These are phyloP conservation scores for Nicotiana obtusifolia DNA, from an alignment of 257 asterid genomes.

Conservation along the genomic window DNA sequence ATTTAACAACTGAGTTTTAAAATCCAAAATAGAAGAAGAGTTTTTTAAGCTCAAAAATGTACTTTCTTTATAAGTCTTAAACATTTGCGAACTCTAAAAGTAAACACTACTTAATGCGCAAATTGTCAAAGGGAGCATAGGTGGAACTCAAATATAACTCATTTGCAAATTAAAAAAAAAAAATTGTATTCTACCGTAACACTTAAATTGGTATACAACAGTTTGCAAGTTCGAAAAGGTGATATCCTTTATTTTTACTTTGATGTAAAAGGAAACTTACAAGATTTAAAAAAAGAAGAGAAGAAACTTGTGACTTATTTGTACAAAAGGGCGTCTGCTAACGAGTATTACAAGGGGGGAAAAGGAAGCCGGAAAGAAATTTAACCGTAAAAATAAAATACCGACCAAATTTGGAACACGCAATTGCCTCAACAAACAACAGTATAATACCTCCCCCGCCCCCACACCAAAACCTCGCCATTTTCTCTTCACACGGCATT, in stretches of 20 bases:
- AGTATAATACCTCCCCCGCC: background rate
- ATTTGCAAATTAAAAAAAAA: background rate
- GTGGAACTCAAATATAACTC: background rate
- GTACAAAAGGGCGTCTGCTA: background rate
- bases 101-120: background rate
- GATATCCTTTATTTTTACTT: background rate
- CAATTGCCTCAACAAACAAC: background rate
- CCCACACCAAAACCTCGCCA: background rate
- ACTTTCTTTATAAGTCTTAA: background rate
- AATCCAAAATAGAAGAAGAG: background rate
- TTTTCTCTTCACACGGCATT: background rate
- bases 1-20: background rate
- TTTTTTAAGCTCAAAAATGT: background rate
- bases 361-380: background rate
- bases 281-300: too few relatives aligned
- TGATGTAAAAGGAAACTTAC: too few relatives aligned
- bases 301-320: background rate
- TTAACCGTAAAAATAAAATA: background rate
- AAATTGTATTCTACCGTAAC: background rate
- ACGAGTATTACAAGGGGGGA: background rate
- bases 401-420: background rate
- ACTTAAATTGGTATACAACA: background rate
- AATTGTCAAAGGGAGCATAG: background rate
- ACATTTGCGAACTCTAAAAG: background rate
- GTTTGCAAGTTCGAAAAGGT: background rate